Evolutionary conservation across 1,284 basidiomycete genomes (phyloP), one percentile per base, ranked within the genome.

Genomic region (Cryptococcus sp.): DNA sequence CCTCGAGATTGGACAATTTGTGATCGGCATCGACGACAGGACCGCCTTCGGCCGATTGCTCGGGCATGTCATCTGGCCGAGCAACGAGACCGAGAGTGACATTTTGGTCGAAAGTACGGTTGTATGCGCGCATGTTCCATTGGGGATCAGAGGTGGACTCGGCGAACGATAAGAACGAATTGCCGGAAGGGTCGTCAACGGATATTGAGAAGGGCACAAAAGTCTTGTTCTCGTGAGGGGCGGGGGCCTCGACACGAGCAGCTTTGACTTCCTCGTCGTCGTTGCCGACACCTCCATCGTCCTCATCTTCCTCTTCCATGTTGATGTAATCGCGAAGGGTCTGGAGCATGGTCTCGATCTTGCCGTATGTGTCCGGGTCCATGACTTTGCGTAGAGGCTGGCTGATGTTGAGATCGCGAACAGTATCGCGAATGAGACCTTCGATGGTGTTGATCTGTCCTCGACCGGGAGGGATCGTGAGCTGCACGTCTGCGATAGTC

Each of bases 371-470:
- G 0, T 84, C 85, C 46, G 89, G 88, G 66, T 93, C 87, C 75
- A 93, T 87, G 64, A 93, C 85, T 57, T 87, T 85, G 47, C 96
- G 85, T 16, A 98, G 78, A 0, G 93, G 91, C 75, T 99, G 96
- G 66, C 93, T 90, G 56, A 85, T 81, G 64, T 83, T 83, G 41
- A 99, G 84, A 81, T 99, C 96, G 1, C 88, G 81, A 30, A 91
- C 81, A 38, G 93, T 88, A 68, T 96, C 90, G 22, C 88, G 85
- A 45, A 99, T 79, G 65, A 99, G 84, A 47, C 95, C 95, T 78
- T 99, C 96, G 55, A 99, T 84, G 4, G 93, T 99, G 16, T 95
- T 98, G 13, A 99, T 85, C 74, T 97, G 93, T 2, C 95, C 95
- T 40, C 91, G 86, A 19, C 85, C 84, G 5, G 90, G 83, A 0